These are phyloP conservation scores for Sclerotinia glacialis DNA, from an alignment of 2,329 filamentous ascomycete species.

Conservation along the genomic window DNA sequence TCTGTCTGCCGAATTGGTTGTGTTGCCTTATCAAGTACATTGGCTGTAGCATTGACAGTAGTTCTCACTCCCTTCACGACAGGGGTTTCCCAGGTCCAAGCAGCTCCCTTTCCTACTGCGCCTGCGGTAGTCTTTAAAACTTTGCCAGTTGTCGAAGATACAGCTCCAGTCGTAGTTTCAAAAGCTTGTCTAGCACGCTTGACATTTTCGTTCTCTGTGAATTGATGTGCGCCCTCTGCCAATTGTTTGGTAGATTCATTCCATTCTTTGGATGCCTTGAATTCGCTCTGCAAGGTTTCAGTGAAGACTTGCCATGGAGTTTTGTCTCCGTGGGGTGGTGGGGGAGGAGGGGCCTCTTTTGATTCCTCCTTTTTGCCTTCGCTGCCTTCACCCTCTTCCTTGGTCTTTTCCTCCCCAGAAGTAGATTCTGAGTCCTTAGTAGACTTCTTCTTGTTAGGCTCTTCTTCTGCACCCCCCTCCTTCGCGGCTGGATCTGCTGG, in stretches of 20 bases:
- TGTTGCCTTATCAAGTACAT: slow-evolving; percentile 90
- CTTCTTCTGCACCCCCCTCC: slow-evolving; percentile 19
- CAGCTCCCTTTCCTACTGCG: slow-evolving; percentile 83
- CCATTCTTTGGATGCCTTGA: slow-evolving; percentile 98
- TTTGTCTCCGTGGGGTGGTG: slow-evolving; percentile 96
- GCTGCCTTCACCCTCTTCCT: slow-evolving; percentile 35
- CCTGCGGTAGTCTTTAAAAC: slow-evolving; percentile 83
- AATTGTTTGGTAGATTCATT: slow-evolving; percentile 97
- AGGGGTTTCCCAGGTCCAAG: slow-evolving; percentile 95
- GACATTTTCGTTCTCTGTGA: slow-evolving; percentile 89
- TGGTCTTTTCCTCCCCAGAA: slow-evolving; percentile 31
- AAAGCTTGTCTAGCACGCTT: slow-evolving; percentile 83
- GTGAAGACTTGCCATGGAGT: slow-evolving; percentile 98
- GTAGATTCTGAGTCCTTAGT: slow-evolving; percentile 28
- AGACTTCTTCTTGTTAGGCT: slow-evolving; percentile 28
- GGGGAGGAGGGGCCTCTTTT: slow-evolving; percentile 64
- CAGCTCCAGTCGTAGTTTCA: slow-evolving; percentile 78
- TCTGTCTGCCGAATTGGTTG: slow-evolving; percentile 91
- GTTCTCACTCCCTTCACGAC: slow-evolving; percentile 89
- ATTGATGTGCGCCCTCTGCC: slow-evolving; percentile 82
- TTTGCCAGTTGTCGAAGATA: slow-evolving; percentile 72
- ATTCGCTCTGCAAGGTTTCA: slow-evolving; percentile 90
- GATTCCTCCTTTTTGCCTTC: slow-evolving; percentile 40
- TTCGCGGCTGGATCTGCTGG: slow-evolving; percentile 23
- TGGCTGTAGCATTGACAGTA: slow-evolving; percentile 80